Base-by-base conservation (phyloP, 768 basidiomycete genomes). In the Rubroboletus pulcherrimus region DNA sequence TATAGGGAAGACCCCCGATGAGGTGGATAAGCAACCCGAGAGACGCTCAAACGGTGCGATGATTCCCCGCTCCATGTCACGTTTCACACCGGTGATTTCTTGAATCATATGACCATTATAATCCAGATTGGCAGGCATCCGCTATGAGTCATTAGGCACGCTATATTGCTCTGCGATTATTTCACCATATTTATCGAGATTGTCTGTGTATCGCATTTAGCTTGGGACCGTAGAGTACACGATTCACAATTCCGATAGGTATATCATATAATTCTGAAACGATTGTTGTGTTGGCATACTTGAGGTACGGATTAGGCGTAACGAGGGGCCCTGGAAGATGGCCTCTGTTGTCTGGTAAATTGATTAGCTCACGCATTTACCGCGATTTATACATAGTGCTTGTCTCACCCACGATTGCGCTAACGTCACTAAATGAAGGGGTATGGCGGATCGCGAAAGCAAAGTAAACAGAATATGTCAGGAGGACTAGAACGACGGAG, bases 201-300 rank as follows among this genome's bases (percentile, higher is more conserved):
- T 21, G 51, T 26, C 49, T 50, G 34, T 44, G 63, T 60, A 58
- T 53, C 44, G 58, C 58, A 45, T 62, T 59, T 51, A 45, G 49
- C 51, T 50, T 59, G 33, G 66, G 69, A 17, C 70, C 64, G 55
- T 91, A 91, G 33, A 89, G 63, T 45, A 89, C 83, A 48, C 86
- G 83, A 62, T 92, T 92, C 31, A 93, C 88, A 42, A 91, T 67
- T 12, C 87, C 87, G 49, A 91, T 83, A 5, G 92, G 92, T 59
- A 93, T 82, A 69, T 94, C 92, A 68, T 90, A 90, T 38, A 89
- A 71, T 55, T 85, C 84, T 4, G 88, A 85, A 15, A 81, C 75
- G 29, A 80, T 73, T 56, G 75, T 70, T 1, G 74, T 65, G 50
- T 76, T 68, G 3, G 81, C 76, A 39, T 82, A 75, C 9, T 68